Evolutionary conservation across 2,329 filamentous ascomycete genomes (phyloP), one percentile per base, ranked within the genome.

Genomic region (Xylariaceae sp.): DNA sequence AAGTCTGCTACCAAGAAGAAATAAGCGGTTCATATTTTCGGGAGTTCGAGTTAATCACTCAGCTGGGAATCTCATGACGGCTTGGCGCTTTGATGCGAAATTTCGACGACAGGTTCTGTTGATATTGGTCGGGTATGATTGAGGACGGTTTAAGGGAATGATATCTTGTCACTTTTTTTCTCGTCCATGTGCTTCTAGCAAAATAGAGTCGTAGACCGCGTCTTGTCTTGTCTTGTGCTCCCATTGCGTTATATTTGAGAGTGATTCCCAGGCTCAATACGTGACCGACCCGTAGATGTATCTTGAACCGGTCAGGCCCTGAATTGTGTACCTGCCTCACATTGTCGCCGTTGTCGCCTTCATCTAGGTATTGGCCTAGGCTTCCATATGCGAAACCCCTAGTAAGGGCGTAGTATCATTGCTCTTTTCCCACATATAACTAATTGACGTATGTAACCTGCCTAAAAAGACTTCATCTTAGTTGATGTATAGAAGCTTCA

Each of bases 1-100:
- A 87, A 87, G 83, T 86, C 84, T 71, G 87, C 87, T 76, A 85
- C 86, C 75, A 75, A 76, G 77, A 89, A 89, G 87, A 90, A 90
- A 82, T 90, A 90, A 87, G 73, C 71, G 53, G 26, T 46, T 56
- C 46, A 60, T 51, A 37, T 40, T 50, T n/a, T 41, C 21, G 8
- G 62, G 60, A 48, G 61, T 53, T 54, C 44, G 56, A 37, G 52
- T 49, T 61, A 53, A 45, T 49, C 24, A 54, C 61, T 58, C 49
- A 53, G 56, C 56, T 53, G 53, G 55, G 41, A 55, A 63, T 58
- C 54, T 63, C 56, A 65, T 64, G 58, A 70, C 62, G 64, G 64
- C 63, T 65, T 60, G 58, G 69, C 68, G 69, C 56, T 60, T 55
- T 62, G 57, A 61, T 62, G 55, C 46, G 60, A 53, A 67, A 67